A percentile compares a stretch with the other conserved stretches of the same genome.
phyloP scores from a whole-genome alignment of 1,139 yeast species.

The Pneumocystis wakefieldiae region DNA sequence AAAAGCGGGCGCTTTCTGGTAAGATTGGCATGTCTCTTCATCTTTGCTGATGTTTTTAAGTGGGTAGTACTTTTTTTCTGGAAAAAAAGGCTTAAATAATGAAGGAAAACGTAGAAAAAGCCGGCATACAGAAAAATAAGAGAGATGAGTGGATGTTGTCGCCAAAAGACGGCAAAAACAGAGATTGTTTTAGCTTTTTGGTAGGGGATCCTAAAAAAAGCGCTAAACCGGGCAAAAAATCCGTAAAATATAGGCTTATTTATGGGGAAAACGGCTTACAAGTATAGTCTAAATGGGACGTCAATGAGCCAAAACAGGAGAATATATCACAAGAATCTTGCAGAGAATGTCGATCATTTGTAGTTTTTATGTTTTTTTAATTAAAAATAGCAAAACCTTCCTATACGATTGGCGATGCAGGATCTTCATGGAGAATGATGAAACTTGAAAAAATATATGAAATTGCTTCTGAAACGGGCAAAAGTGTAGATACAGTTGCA shows the following conservation, averaged over 20 bases:
- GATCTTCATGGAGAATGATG: conserved; percentile 27
- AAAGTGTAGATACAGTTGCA: conserved; percentile 19
- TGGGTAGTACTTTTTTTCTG: neutral
- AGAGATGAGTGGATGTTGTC: neutral
- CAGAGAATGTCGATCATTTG: neutral
- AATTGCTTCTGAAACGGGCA: conserved; percentile 14
- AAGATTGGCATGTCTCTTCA: neutral
- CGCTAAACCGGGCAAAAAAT: neutral
- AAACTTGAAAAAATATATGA: conserved; percentile 18
- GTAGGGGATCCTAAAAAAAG: neutral
- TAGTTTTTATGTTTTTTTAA: neutral
- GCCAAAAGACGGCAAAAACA: neutral
- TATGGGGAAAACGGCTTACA: neutral
- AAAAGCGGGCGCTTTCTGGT: too few species aligned
- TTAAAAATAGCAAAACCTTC: neutral
- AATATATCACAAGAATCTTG: neutral
- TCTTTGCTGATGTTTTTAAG: too few species aligned
- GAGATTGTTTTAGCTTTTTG: neutral
- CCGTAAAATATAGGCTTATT: neutral
- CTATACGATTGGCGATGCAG: conserved; percentile 26
- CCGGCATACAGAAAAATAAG: neutral
- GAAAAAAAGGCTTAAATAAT: neutral
- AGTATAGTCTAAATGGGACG: neutral
- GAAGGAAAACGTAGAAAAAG: too few species aligned
- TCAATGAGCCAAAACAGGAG: neutral